Conservation (phyloP, 345 rosid species). For the Adansonia digitata region DNA sequence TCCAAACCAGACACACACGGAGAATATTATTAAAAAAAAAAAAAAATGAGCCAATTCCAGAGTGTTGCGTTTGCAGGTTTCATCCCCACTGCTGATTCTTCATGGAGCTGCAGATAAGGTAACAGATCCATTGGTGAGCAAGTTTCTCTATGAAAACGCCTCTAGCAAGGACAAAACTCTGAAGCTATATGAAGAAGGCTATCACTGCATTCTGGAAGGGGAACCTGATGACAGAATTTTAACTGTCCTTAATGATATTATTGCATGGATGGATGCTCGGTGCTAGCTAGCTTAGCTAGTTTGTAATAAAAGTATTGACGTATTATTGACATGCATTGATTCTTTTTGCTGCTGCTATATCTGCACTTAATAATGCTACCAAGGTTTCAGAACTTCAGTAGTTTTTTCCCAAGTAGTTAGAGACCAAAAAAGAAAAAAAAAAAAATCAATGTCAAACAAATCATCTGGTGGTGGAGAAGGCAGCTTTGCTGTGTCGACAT, state of each 20-base stretch:
- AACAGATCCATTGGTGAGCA: conserved; percentile 78
- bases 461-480: neutral
- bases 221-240: conserved; percentile 73
- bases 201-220: conserved; percentile 91
- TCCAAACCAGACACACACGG: neutral
- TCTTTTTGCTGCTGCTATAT: neutral
- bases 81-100: conserved; percentile 79
- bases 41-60: conserved; percentile 1
- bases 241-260: conserved; percentile 52
- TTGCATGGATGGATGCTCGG: conserved; percentile 68
- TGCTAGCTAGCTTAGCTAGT: too few species aligned
- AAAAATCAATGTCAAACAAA: too few species aligned
- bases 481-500: neutral
- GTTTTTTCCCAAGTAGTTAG: neutral
- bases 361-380: neutral
- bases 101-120: conserved; percentile 89
- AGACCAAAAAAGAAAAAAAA: neutral
- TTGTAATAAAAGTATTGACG: too few species aligned
- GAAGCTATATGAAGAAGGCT: conserved; percentile 76
- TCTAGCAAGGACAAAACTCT: conserved; percentile 79
- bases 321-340: neutral
- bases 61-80: conserved; percentile 50
- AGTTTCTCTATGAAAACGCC: conserved; percentile 66
- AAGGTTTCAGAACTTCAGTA: neutral
- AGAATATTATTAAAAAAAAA: neutral